These are phyloP conservation scores for Phytophthora idaei DNA, from an alignment of 352 stramenopile genomes.

Conservation along the genomic window DNA sequence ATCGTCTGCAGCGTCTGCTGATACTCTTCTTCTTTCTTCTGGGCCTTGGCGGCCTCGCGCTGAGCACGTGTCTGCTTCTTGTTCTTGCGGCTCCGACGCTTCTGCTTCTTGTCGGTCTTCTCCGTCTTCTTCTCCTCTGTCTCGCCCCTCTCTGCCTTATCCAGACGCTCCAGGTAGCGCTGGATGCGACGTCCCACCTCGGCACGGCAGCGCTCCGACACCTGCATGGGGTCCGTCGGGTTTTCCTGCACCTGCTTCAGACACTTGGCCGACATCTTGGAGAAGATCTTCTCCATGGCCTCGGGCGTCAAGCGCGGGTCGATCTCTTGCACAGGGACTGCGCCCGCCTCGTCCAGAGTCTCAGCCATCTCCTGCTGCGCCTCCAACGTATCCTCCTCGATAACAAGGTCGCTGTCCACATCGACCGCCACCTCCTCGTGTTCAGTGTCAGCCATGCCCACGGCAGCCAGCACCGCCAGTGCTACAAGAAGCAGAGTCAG, in stretches of 20 bases:
- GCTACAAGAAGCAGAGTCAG: constrained; percentile 55
- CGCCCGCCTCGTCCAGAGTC: constrained; percentile 11
- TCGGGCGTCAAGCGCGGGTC: constrained; percentile 62
- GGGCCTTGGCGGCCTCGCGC: constrained; percentile 52
- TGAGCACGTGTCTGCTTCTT: constrained; percentile 67
- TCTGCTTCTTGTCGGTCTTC: constrained; percentile 44
- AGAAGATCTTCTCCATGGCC: constrained; percentile 69
- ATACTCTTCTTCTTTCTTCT: constrained; percentile 75
- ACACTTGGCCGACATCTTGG: constrained; percentile 78
- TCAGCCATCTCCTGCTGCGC: constrained; percentile 25
- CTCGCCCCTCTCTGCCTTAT: constrained; percentile 41
- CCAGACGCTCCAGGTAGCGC: constrained; percentile 62
- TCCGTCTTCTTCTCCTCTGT: constrained; percentile 37
- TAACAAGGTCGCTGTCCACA: constrained; percentile 43
- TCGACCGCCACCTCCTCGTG: constrained; percentile 44
- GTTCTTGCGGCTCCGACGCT: constrained; percentile 69
- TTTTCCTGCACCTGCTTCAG: constrained; percentile 76
- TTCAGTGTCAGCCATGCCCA: constrained; percentile 30
- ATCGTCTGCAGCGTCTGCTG: constrained; percentile 73
- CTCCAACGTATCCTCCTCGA: constrained; percentile 55
- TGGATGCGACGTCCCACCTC: constrained; percentile 66
- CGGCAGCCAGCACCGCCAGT: constrained; percentile 45
- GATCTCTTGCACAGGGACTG: constrained; percentile 28
- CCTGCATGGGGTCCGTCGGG: constrained; percentile 55
- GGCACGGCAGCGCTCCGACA: constrained; percentile 70